Conservation (phyloP, 768 basidiomycete genomes). For the Mycena rosella region DNA sequence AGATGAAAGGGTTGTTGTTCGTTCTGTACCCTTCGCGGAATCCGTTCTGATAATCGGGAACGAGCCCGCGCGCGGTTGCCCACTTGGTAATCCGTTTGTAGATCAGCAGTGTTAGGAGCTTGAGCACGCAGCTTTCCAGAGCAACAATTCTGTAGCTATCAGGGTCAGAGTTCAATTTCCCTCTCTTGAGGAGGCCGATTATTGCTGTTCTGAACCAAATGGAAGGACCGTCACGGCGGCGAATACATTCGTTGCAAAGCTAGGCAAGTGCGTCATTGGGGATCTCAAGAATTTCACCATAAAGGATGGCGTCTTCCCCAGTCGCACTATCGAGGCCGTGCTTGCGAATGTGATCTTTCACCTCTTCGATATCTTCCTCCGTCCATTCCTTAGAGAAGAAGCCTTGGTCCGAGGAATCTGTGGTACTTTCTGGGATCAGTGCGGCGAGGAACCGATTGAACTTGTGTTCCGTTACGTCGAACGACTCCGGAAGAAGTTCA, state of each 20-base stretch:
- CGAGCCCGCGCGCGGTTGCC: neutral
- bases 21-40: too few relatives aligned
- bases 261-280: neutral
- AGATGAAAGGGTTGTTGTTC: neutral
- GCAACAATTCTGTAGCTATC: neutral
- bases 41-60: neutral
- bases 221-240: neutral
- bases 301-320: neutral
- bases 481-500: neutral
- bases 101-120: neutral
- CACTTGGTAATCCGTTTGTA: neutral
- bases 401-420: neutral
- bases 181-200: neutral
- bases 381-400: slow-evolving; percentile 15
- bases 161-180: neutral
- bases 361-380: slow-evolving; percentile 5
- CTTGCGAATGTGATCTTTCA: slow-evolving; percentile 15
- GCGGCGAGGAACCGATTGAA: slow-evolving; percentile 1
- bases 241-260: neutral
- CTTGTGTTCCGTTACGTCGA: slow-evolving; percentile 3
- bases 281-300: neutral
- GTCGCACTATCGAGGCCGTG: too few relatives aligned
- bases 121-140: neutral
- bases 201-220: too few relatives aligned
- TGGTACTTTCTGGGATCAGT: slow-evolving; percentile 4